Percentiles rank a stretch among this genome's conserved stretches.
Conservation (phyloP, 108 stramenopile species). For the Halocafeteria seosinensis region DNA sequence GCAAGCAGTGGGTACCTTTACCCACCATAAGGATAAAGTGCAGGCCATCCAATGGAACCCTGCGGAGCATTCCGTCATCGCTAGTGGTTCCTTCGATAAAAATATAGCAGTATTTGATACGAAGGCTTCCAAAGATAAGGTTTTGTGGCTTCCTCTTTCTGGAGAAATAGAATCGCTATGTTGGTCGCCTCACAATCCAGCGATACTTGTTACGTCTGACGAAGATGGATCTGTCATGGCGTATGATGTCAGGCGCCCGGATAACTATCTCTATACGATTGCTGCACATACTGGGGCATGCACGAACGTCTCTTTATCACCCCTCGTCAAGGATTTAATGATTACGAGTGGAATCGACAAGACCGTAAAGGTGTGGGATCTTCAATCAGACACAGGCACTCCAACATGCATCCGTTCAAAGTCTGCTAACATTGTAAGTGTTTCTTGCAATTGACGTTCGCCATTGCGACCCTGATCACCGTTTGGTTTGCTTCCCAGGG, state of each 20-base stretch:
- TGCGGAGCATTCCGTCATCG: slow-evolving; percentile 62
- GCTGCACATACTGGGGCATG: slow-evolving; percentile 67
- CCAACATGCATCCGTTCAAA: too few species aligned
- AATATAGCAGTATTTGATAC: slow-evolving; percentile 66
- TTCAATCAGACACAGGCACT: not conserved
- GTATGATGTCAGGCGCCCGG: slow-evolving; percentile 80
- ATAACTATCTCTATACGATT: slow-evolving; percentile 45
- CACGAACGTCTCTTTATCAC: slow-evolving; percentile 59
- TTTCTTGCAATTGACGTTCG: too few species aligned
- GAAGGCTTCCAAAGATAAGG: slow-evolving; percentile 17
- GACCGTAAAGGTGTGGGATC: slow-evolving; percentile 78
- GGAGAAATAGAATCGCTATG: slow-evolving; percentile 35
- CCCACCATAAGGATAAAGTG: slow-evolving; percentile 87
- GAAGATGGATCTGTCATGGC: slow-evolving; percentile 69
- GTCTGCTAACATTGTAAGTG: too few species aligned
- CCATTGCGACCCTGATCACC: too few species aligned
- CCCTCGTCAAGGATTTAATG: slow-evolving; percentile 64
- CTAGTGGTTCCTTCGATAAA: slow-evolving; percentile 71
- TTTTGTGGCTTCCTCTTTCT: not conserved
- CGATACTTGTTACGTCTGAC: slow-evolving; percentile 56
- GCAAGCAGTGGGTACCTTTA: slow-evolving; percentile 51
- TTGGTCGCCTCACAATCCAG: slow-evolving; percentile 65
- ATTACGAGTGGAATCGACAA: slow-evolving; percentile 68
- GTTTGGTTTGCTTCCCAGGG: too few species aligned
- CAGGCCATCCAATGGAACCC: slow-evolving; percentile 81